Base-by-base conservation (phyloP, 1,139 yeast species). In the Kodamaea alishanica region DNA sequence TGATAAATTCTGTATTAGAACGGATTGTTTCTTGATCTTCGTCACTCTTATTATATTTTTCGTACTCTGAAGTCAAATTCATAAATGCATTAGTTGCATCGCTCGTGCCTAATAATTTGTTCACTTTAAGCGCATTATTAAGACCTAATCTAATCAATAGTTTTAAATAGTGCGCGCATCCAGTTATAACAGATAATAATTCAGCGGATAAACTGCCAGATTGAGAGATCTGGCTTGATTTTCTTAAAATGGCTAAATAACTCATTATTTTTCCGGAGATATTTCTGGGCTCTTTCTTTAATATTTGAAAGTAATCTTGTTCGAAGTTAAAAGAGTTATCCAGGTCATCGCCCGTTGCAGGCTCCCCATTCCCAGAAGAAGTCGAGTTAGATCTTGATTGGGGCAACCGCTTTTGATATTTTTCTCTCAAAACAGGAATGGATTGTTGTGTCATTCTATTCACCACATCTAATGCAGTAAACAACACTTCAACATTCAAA, bases 91-190 rank as follows among this genome's bases (percentile, higher is more conserved):
- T 84, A 10, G 87, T 68, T 0, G 92, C 86, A 25, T 65, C 69
- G 0, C 83, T 75, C 7, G 84, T 73, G 22, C 77, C 78, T 11
- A 75, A 66, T 5, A 71, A 54, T 47, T 76, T 78, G 56, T 87
- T 88, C 43, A 78, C 73, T 44, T 77, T 81, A 22, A 92, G 65
- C 0, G 96, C 86, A 50, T 81, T 80, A 45, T 79, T 77, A 34
- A 92, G 72, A 1, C 97, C 95, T 52, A 81, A 79, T 46, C 97
- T 71, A 11, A 92, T 85, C 28, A 92, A 69, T 8, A 92, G 70
- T 58, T 94, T 92, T 52, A 92, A 70, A 58, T 89, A 90, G 60
- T 94, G 98, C 0, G 98, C 97, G 54, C 94, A 71, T 1, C 95
- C 90, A 1, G 97, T 89, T 8, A 90, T 92, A 5, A 90, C 80